Evolutionary conservation across 148 eudicot genomes (phyloP).

Genomic region (Silene uniflora): DNA sequence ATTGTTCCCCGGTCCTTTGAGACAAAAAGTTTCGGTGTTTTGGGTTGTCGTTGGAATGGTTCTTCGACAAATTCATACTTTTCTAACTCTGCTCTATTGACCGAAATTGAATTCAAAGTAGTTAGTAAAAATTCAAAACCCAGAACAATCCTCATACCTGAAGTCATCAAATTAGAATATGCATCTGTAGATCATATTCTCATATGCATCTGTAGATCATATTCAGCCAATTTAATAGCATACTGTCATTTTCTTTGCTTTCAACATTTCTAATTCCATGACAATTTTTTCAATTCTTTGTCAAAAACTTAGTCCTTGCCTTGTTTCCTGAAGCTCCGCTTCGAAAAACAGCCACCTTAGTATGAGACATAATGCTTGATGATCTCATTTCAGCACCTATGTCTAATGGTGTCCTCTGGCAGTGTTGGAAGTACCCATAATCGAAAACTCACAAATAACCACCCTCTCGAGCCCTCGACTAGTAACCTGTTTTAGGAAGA

Average conservation of each 20-base stretch:
- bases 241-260: not conserved
- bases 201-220: too few species aligned
- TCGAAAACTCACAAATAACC: not conserved
- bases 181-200: too few species aligned
- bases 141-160: not conserved
- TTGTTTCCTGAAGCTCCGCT: not conserved
- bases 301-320: conserved; percentile 6
- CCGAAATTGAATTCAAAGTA: conserved; percentile 1
- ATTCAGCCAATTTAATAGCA: not conserved
- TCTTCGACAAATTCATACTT: conserved; percentile 2
- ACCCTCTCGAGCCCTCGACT: not conserved
- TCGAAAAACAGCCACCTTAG: not conserved
- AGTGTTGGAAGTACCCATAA: not conserved
- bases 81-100: not conserved
- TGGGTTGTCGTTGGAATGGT: not conserved
- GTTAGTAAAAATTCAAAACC: not conserved
- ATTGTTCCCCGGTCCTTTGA: too few species aligned
- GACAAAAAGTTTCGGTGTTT: not conserved
- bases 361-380: not conserved
- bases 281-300: not conserved
- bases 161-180: not conserved
- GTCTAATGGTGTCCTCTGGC: not conserved
- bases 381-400: not conserved
- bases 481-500: too few species aligned
- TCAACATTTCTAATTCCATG: too few species aligned